Base-by-base conservation (phyloP, 371 early-diverging fungal genomes). In the Capillidium heterosporum region DNA sequence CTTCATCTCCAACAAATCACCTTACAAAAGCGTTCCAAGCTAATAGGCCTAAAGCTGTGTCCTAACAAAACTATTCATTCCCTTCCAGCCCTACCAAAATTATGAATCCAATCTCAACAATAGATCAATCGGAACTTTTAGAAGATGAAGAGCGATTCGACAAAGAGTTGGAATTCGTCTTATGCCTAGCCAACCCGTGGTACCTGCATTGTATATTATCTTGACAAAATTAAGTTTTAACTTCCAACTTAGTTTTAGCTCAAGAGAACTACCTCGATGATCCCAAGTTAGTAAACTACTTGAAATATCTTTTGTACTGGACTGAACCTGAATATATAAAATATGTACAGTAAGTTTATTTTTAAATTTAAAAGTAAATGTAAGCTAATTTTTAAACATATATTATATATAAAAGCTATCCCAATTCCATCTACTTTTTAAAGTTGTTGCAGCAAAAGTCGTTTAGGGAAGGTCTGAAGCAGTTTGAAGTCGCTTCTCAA, bases 111-210 rank as follows among this genome's bases (percentile, higher is more conserved):
- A 13, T 35, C 13, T 7, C 35, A 13, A 35, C 13, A 35, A 4
- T 35, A 35, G 13, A 35, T 35, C 35, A 35, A 47, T 23, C 47
- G 10, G 24, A 24, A 23, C 24, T 21, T 23, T 3, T 35, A 7
- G 35, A 35, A 35, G 35, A 35, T 35, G 54, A 52, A 28, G 31
- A 73, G 60, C 73, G 92, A 28, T 93, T 91, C 61, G 80, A 84
- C 61, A 77, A 89, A 19, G 95, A 95, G 68, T 77, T 95, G 24
- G 94, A 95, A 71, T 95, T 95, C 71, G 76, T 95, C 15, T 91
- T 91, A 67, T 88, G 89, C 57, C 69, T 95, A 17, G 75, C 93
- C n/a, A 95, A 93, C 67, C 94, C 94, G 24, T 82, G 82, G 81
- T 95, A 93, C 58, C 70, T 95, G 28, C 87, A 91, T 65, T 79